Evolutionary conservation across 208 protist species (phyloP), one percentile per base, ranked within the genome.

Genomic region (Crithidia brevicula): DNA sequence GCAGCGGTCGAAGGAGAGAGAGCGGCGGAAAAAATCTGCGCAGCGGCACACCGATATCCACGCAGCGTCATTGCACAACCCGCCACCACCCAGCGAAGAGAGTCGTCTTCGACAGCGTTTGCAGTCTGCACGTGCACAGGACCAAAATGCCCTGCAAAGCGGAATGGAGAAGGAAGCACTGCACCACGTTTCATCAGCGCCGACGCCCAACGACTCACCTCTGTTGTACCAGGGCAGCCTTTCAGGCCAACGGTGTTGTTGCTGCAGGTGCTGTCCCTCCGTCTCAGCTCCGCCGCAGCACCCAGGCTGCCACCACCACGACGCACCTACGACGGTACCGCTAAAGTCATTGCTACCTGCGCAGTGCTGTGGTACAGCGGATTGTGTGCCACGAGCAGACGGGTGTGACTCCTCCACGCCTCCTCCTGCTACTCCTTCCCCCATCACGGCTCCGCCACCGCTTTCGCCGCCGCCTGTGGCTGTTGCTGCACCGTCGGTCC

Each of bases 61-160:
- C 27, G 42, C 23, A 63, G 10, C 18, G 6, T 0, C n/a, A 40
- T 47, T 28, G 43, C 38, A 1, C 18, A 6, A 15, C n/a, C 18
- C 57, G 30, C 42, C 42, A 3, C 1, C 7, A 6, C 10, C 18
- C 27, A 45, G 8, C 0, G 59, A 54, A 33, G 45, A 65, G 3
- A 65, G 59, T 31, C 59, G 59, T 3, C 31, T 65, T 13, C 59
- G 59, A 30, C 59, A 54, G 33, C 43, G 45, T 2, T 22, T 65
- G 45, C 28, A 54, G 59, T 45, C 45, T 1, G 59, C 59, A 18
- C 59, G 45, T 7, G 59, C 59, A 18, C 59, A 54, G 22, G 59
- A 65, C 18, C 59, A 65, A 34, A 16, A 1, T 0, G 45, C 36
- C 1, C 8, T 36, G 30, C 4, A 50, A n/a, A n/a, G n/a, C n/a